These are phyloP conservation scores for Sporothrix pallida DNA, from an alignment of 2,329 filamentous ascomycete species.

Conservation along the genomic window DNA sequence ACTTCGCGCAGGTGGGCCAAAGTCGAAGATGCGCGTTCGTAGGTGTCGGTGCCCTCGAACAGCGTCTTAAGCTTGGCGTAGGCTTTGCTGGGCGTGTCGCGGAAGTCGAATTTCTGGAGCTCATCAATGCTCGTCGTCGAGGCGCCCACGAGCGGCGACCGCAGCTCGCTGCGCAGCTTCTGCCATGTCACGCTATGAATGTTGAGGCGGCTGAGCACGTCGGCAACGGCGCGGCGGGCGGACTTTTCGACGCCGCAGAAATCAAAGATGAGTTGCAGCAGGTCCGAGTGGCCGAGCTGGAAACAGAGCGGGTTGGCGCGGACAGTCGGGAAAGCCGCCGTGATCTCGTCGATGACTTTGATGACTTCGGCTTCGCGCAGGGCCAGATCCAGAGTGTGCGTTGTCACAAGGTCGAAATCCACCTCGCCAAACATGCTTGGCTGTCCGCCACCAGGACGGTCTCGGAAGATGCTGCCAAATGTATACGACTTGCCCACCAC, in stretches of 20 bases:
- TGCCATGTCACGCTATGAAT: slow-evolving; percentile 80
- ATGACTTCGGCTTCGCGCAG: slow-evolving; percentile 92
- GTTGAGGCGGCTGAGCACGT: slow-evolving; percentile 85
- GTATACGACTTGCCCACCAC: slow-evolving; percentile 78
- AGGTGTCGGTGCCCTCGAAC: slow-evolving; percentile 68
- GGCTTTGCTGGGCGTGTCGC: slow-evolving; percentile 64
- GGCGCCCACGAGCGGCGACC: slow-evolving; percentile 79
- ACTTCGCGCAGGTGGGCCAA: slow-evolving; percentile 83
- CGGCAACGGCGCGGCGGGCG: slow-evolving; percentile 75
- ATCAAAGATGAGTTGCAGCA: slow-evolving; percentile 87
- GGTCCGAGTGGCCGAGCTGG: slow-evolving; percentile 84
- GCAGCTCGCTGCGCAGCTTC: slow-evolving; percentile 80
- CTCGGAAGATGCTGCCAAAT: slow-evolving; percentile 87
- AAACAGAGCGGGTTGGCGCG: slow-evolving; percentile 79
- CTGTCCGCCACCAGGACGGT: slow-evolving; percentile 77
- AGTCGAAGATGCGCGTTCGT: slow-evolving; percentile 74
- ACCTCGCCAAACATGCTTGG: slow-evolving; percentile 85
- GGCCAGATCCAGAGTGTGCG: slow-evolving; percentile 78
- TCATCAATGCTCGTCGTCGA: slow-evolving; percentile 91
- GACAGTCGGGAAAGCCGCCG: slow-evolving; percentile 78
- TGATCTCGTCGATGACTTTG: slow-evolving; percentile 91
- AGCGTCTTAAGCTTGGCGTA: slow-evolving; percentile 64
- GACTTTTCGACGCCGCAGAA: slow-evolving; percentile 78
- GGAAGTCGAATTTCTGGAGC: slow-evolving; percentile 87
- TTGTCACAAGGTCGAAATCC: slow-evolving; percentile 94